Percentiles rank a stretch among this genome's conserved stretches.
Conservation (phyloP, 768 basidiomycete genomes). For the Russula lepida region DNA sequence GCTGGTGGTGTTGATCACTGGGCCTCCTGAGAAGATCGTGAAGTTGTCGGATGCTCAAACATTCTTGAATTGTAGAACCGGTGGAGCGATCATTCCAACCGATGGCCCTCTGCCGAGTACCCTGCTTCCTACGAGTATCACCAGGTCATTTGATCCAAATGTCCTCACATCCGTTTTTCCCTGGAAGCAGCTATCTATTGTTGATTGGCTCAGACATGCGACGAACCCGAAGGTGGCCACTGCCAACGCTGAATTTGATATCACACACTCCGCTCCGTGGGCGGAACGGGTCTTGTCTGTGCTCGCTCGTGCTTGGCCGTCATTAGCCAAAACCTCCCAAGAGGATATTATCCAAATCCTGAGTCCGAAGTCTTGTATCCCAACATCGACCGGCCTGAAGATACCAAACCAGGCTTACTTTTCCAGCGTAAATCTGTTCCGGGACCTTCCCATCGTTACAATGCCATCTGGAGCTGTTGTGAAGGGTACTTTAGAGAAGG, state of each 20-base stretch:
- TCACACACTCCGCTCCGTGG: conserved; percentile 60
- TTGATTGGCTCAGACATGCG: conserved; percentile 70
- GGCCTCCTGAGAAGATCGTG: conserved; percentile 45
- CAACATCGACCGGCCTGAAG: conserved; percentile 57
- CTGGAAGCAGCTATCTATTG: conserved; percentile 70
- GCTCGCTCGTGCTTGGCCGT: conserved; percentile 66
- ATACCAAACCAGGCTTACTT: conserved; percentile 73
- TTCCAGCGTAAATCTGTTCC: conserved; percentile 76
- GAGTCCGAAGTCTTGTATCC: conserved; percentile 40
- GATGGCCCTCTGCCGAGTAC: conserved; percentile 71
- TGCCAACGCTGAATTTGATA: conserved; percentile 44
- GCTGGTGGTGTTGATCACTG: conserved; percentile 48
- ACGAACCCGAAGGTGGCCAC: conserved; percentile 38
- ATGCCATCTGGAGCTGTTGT: conserved; percentile 55
- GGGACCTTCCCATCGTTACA: conserved; percentile 75
- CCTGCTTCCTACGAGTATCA: conserved; percentile 59
- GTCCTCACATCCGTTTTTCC: conserved; percentile 50
- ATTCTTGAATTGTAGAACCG: conserved; percentile 57
- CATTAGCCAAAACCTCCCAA: conserved; percentile 40
- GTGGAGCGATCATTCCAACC: conserved; percentile 48
- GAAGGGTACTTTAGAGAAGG: conserved; percentile 64
- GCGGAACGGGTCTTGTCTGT: conserved; percentile 69
- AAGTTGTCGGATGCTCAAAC: conserved; percentile 60
- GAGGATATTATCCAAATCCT: conserved; percentile 37
- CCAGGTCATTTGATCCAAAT: conserved; percentile 46